These are phyloP conservation scores for Mortierella sp. DNA, from an alignment of 371 early-diverging fungal species.

Conservation along the genomic window DNA sequence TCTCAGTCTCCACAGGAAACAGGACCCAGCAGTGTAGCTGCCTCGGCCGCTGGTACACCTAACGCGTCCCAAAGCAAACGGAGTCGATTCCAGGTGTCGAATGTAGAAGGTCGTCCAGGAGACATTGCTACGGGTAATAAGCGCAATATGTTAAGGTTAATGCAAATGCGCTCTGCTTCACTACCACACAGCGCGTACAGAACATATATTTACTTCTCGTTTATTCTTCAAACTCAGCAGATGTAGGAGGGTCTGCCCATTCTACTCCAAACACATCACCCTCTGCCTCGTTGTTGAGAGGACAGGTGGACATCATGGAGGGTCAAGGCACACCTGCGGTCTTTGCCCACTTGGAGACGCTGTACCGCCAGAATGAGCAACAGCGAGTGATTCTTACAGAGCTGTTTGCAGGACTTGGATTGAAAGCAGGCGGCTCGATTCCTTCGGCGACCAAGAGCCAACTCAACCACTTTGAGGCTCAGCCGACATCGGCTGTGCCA, in stretches of 20 bases:
- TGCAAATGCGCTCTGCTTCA: not conserved
- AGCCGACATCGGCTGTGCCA: conserved; percentile 6
- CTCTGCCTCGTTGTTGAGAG: conserved; percentile 38
- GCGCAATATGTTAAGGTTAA: conserved; percentile 4
- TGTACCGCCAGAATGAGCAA: conserved; percentile 53
- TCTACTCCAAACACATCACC: conserved; percentile 45
- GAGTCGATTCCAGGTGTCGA: conserved; percentile 56
- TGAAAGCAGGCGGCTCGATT: conserved; percentile 19
- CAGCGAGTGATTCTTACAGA: conserved; percentile 46
- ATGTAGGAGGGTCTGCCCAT: conserved; percentile 21
- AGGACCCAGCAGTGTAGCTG: not conserved
- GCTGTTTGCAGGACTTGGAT: conserved; percentile 42
- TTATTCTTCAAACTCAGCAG: conserved; percentile 18
- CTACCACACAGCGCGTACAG: not conserved
- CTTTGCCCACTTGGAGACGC: conserved; percentile 40
- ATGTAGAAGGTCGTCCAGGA: conserved; percentile 32
- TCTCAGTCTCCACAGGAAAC: conserved; percentile 9
- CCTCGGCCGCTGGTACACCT: conserved; percentile 17
- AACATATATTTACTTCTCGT: not conserved
- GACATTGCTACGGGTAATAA: conserved; percentile 25
- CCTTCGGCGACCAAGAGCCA: conserved; percentile 5
- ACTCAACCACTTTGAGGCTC: not conserved
- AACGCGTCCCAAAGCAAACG: conserved; percentile 24
- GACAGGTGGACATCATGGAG: conserved; percentile 31
- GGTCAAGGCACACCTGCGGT: conserved; percentile 19